A percentile compares a stretch with the other conserved stretches of the same genome.
Evolutionary conservation across 148 eudicot genomes (phyloP).

Genomic region (Cornus florida): DNA sequence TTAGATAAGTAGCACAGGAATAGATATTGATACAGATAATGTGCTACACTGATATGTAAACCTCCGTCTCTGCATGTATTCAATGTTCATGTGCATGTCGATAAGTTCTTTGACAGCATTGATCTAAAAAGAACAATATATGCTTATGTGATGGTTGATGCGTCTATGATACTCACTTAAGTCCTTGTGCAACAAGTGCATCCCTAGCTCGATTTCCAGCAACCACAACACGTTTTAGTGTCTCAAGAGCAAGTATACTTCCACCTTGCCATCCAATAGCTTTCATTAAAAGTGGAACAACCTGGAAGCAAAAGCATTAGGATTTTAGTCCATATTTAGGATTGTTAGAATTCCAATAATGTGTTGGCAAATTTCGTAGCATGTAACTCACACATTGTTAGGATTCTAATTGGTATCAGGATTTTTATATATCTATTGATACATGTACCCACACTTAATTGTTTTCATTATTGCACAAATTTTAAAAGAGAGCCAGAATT

Average conservation of each 20-base stretch:
- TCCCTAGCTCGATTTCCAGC: slow-evolving; percentile 99
- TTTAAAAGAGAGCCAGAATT: too few relatives aligned
- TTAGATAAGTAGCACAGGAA: neutral
- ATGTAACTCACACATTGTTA: too few relatives aligned
- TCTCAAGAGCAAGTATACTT: slow-evolving; percentile 95
- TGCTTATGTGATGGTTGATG: neutral
- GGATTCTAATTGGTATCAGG: too few relatives aligned
- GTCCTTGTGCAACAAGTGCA: slow-evolving; percentile 98
- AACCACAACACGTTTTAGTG: slow-evolving; percentile 93
- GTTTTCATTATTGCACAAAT: too few relatives aligned
- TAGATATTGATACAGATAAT: neutral
- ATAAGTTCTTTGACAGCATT: neutral
- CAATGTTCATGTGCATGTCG: neutral
- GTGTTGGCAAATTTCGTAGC: too few relatives aligned
- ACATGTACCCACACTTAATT: too few relatives aligned
- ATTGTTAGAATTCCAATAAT: too few relatives aligned
- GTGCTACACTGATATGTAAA: neutral
- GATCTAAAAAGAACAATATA: neutral
- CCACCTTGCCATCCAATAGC: slow-evolving; percentile 99
- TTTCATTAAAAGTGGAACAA: slow-evolving; percentile 98
- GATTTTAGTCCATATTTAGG: too few relatives aligned
- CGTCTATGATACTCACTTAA: slow-evolving; percentile 58
- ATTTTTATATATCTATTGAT: too few relatives aligned
- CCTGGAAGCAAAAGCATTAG: slow-evolving; percentile 43
- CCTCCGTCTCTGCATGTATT: neutral